Base-by-base conservation (phyloP, 2,329 filamentous ascomycete genomes). In the Pseudocercospora fijiensis region DNA sequence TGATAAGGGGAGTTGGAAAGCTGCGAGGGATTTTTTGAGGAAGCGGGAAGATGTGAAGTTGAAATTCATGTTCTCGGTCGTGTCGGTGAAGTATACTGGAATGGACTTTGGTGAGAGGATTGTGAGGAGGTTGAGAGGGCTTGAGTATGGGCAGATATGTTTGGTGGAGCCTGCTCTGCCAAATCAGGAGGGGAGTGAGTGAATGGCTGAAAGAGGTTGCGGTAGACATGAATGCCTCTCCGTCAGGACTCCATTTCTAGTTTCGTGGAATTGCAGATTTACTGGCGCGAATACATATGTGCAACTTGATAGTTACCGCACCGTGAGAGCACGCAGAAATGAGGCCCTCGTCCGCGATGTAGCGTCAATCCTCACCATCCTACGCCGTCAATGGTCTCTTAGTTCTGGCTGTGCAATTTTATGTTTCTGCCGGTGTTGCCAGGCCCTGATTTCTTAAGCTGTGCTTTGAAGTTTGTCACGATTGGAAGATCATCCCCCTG, bases 1-100 rank as follows among this genome's bases (percentile, higher is more conserved):
- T 7, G 62, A 67, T 30, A 22, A 60, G 8, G 65, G 62, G 8
- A 65, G 52, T n/a, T 67, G 65, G 65, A n/a, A 43, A 10, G 62
- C 65, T 41, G 65, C 65, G 56, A 60, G 57, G 22, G 41, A 60
- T 26, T 41, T 67, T 16, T 62, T 67, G 59, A 20, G 57, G 26
- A 51, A 47, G 51, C 22, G 28, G 11, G 59, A 64, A 4, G 22
- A 58, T 33, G 59, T 55, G 30, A 55, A 60, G n/a, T 26, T 67
- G 45, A 24, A 20, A 11, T 60, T 60, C 18, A 47, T 65, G 45
- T 67, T 64, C 49, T 22, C 62, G 5, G n/a, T 67, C 51, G 56
- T 61, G 57, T 28, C 51, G 30, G 22, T 28, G 1, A 41, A 28
- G 26, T 61, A 61, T 41, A 61, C 33, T 9, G 58, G 47, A 8